phyloP scores from a whole-genome alignment of 768 basidiomycete genomes.

The Pleurotus platypus region DNA sequence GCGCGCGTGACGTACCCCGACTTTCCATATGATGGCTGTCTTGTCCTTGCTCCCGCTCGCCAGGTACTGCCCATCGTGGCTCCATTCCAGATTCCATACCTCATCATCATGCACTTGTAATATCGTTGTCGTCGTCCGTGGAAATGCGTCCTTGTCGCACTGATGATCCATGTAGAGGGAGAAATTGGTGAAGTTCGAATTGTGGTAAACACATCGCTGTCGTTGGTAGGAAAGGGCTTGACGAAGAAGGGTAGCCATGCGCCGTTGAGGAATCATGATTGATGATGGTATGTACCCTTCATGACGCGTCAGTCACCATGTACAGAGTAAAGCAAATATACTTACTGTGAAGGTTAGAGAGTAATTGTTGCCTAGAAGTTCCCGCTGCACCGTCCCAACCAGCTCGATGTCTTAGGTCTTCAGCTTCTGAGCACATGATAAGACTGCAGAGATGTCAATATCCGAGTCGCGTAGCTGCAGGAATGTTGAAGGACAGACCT shows the following conservation, averaged over 20 bases:
- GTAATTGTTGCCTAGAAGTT: conserved; percentile 69
- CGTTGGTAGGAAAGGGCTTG: conserved; percentile 84
- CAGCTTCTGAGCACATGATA: conserved; percentile 88
- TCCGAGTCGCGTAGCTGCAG: background rate
- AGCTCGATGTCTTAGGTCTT: conserved; percentile 77
- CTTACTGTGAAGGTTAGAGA: conserved; percentile 81
- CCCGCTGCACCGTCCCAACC: conserved; percentile 89
- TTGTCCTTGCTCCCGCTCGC: conserved; percentile 89
- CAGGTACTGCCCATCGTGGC: conserved; percentile 78
- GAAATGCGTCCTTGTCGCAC: conserved; percentile 81
- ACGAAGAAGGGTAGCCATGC: conserved; percentile 79
- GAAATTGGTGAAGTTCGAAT: conserved; percentile 55
- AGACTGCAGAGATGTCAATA: conserved; percentile 33
- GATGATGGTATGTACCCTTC: conserved; percentile 86
- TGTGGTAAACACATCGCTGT: conserved; percentile 84
- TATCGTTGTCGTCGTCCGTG: conserved; percentile 79
- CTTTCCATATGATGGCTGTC: conserved; percentile 84
- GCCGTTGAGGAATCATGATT: conserved; percentile 89
- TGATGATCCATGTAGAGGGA: conserved; percentile 88
- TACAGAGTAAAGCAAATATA: conserved; percentile 6
- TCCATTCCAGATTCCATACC: conserved; percentile 97
- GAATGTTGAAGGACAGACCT: conserved; percentile 48
- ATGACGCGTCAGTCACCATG: conserved; percentile 8
- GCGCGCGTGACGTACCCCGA: conserved; percentile 57
- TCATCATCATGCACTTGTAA: conserved; percentile 87